Evolutionary conservation across 805 yeast species (phyloP), one percentile per base, ranked within the genome.

Genomic region (Henningerozyma blattae): DNA sequence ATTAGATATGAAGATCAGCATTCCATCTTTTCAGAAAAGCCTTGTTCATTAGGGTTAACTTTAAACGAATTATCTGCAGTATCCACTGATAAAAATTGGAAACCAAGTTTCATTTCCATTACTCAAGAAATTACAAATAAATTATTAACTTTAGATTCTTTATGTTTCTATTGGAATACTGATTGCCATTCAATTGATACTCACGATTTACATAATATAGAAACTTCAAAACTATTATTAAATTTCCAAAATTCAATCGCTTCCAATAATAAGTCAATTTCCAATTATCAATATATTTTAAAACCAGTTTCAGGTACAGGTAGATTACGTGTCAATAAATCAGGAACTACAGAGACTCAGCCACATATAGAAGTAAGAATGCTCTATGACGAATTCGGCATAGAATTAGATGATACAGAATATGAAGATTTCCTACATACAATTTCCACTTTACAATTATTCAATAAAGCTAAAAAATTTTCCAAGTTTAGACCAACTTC

Each of bases 241-340:
- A 57, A 53, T 13, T 75, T 80, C 48, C 62, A 69, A 40, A 44
- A 58, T 1, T 56, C 69, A 4, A 64, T 75, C 22, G 56, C 59
- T 4, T 38, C 50, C 12, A 47, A 54, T 31, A 50, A 61, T 5
- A 49, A 55, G 33, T 43, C 51, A 1, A 28, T 46, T n/a, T 46
- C 59, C 8, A 48, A 52, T n/a, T 31, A 65, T 20, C 81, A 78
- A 43, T 79, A 67, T 44, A 60, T 91, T 7, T 58, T 91, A 38
- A 71, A 77, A 36, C 99, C 99, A 0, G 95, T 91, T 1, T 74
- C 85, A 8, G 97, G 97, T 18, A 64, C 67, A 28, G 97, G 97
- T 25, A 79, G 77, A 47, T 57, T 93, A 22, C 77, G 86, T 0
- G 61, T 91, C 13, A 83, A 83, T 58, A 91, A 91, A 52, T 54